Evolutionary conservation across 768 basidiomycete species (phyloP), one percentile per base, ranked within the genome.

Genomic region (Cystoderma amianthinum): DNA sequence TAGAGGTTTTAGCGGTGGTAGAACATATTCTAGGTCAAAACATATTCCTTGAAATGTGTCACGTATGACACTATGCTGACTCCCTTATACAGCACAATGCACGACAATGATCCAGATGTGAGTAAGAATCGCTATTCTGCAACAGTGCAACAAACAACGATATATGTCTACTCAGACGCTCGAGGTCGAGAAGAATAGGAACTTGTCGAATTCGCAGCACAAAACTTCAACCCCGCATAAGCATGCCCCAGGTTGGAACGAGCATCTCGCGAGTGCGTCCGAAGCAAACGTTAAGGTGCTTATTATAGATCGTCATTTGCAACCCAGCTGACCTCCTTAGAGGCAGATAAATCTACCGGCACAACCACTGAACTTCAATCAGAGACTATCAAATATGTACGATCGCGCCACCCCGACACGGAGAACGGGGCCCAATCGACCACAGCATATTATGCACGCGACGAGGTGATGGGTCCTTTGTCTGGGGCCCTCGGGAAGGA

Each of bases 201-300:
- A 75, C 49, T 56, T 76, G 30, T 51, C 64, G 16, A 59, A 62
- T 4, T 52, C 54, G 3, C 69, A 76, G 21, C 62, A 74, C 51
- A 61, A 61, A 45, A 73, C 67, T 1, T 69, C 74, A 2, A 67
- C 76, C 1, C 69, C 74, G 7, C 68, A 72, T 41, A 48, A 67
- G 9, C 55, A 74, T 46, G 80, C 82, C 0, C 82, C 81, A 2
- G 83, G 82, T 1, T 85, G 83, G 83, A 84, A 84, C 46, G 83
- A 85, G 48, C 55, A 58, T 18, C 69, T 85, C 10, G 83, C 83
- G 0, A 72, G 68, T 42, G 46, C 67, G 9, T 84, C 84, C 2
- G 83, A 85, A 58, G 83, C 84, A 3, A 59, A 63, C 13, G 64
- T 84, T 35, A 85, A 85, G 71, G 82, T 75, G 36, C 12, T 36